These are phyloP conservation scores for Cucurbitaria berberidis DNA, from an alignment of 2,329 filamentous ascomycete genomes.

Conservation along the genomic window DNA sequence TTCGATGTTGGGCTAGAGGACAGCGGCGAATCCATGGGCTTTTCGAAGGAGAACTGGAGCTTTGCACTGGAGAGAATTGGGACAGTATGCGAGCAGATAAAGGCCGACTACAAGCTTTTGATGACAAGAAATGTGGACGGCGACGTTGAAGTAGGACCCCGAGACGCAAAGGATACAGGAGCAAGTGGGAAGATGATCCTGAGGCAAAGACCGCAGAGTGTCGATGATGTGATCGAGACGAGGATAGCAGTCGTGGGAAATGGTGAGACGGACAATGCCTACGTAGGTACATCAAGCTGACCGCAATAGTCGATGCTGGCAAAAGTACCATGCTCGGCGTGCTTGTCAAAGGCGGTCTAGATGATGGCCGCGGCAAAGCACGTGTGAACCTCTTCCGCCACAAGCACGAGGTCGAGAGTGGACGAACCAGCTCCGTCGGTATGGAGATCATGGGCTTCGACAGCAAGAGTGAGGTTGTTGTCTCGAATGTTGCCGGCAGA, in stretches of 20 bases:
- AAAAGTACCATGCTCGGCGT: slow-evolving; percentile 97
- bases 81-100: slow-evolving; percentile 67
- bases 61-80: slow-evolving; percentile 70
- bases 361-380: slow-evolving; percentile 92
- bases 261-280: slow-evolving; percentile 57
- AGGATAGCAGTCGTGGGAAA: slow-evolving; percentile 97
- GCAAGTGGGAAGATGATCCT: slow-evolving; percentile 88
- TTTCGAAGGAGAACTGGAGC: slow-evolving; percentile 78
- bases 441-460: slow-evolving; percentile 99
- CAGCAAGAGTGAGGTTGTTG: slow-evolving; percentile 79
- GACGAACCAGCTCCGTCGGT: slow-evolving; percentile 92
- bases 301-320: slow-evolving; percentile 77
- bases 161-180: slow-evolving; percentile 70
- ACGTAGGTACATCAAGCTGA: background rate
- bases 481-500: slow-evolving; percentile 80
- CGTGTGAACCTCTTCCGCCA: slow-evolving; percentile 96
- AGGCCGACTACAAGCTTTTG: slow-evolving; percentile 79
- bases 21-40: slow-evolving; percentile 81
- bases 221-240: slow-evolving; percentile 93
- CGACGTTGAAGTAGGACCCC: slow-evolving; percentile 70
- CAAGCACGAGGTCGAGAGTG: slow-evolving; percentile 97
- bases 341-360: slow-evolving; percentile 90
- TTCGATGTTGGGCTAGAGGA: slow-evolving; percentile 94
- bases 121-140: slow-evolving; percentile 90
- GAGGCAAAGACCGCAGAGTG: slow-evolving; percentile 71